phyloP scores from a whole-genome alignment of 176 grass and related monocot genomes.

The Leersia perrieri region DNA sequence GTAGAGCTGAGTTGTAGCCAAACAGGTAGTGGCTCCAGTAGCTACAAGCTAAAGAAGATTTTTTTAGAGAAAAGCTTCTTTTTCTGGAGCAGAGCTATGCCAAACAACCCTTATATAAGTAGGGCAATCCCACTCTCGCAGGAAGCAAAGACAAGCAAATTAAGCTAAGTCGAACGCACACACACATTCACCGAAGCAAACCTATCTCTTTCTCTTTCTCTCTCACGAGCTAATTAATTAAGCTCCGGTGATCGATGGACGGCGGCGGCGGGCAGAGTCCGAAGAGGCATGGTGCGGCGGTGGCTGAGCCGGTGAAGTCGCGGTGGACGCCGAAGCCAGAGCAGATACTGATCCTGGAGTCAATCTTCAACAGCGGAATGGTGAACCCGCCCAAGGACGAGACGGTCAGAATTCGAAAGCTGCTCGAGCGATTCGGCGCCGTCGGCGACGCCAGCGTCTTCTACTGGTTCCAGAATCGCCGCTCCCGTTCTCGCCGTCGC shows the following conservation, averaged over 20 bases:
- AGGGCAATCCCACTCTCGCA: not conserved
- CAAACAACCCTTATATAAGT: too few relatives aligned
- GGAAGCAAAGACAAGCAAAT: not conserved
- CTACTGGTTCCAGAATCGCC: constrained; percentile 98
- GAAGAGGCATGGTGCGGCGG: constrained; percentile 23
- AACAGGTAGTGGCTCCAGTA: too few relatives aligned
- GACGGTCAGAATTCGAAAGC: constrained; percentile 87
- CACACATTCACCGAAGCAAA: too few relatives aligned
- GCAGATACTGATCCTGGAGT: constrained; percentile 94
- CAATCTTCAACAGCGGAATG: constrained; percentile 98
- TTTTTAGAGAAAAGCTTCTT: too few relatives aligned
- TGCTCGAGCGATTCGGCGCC: constrained; percentile 86
- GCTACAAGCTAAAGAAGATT: too few relatives aligned
- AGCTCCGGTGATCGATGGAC: constrained; percentile 35
- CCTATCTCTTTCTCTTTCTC: not conserved
- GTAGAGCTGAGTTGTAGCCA: too few relatives aligned
- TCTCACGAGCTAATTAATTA: not conserved
- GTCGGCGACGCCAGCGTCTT: constrained; percentile 96
- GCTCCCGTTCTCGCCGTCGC: constrained; percentile 81
- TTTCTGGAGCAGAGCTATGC: too few relatives aligned
- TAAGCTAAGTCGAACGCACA: too few relatives aligned
- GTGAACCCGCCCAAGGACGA: constrained; percentile 97
- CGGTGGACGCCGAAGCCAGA: constrained; percentile 96
- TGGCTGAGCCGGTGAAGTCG: constrained; percentile 55
- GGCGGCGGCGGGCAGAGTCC: constrained; percentile 39